Evolutionary conservation across 495 filamentous ascomycete species (phyloP), one percentile per base, ranked within the genome.

Genomic region (Aspergillus nidulans): DNA sequence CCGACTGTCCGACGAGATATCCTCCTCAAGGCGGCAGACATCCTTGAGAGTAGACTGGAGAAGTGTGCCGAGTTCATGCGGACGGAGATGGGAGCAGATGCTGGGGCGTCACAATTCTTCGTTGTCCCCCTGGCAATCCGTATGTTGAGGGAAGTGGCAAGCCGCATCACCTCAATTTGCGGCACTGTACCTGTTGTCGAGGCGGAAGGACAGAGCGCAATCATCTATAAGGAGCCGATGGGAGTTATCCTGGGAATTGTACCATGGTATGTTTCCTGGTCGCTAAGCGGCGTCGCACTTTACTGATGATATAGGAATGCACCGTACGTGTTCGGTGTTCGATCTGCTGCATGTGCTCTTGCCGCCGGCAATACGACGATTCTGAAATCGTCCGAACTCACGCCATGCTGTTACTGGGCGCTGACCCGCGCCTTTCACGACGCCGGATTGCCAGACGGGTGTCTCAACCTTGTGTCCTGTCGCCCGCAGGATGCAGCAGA

Each of bases 161-260:
- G 88, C 7, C 74, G 89, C 42, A 77, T 90, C 26, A 72, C 69
- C 16, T 70, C 70, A 2, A 74, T 92, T 12, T 74, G 77, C 16
- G 88, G 89, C 3, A 77, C 69, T 44, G 77, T 91, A n/a, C 87
- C 88, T 0, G 69, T 78, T 5, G 75, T 80, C 12, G 63, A 69
- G 26, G 72, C 80, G 18, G 75, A 82, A 44, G 79, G 79, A 0
- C 76, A 75, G 41, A 79, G 78, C 28, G 86, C 87, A 1, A 77
- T 95, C 53, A 71, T 95, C 5, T 75, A 81, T 36, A 88, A 85
- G 58, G 91, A 95, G 66, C 85, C 91, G 5, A 90, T 83, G 68
- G 91, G 91, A 21, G 90, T 94, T 18, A 75, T 91, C 19, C 70
- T 96, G 19, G 87, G 83, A 10, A 86, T 95, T 68, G 89, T 90